Evolutionary conservation across 2,329 filamentous ascomycete genomes (phyloP).

Genomic region (Cladosporium sphaerospermum): DNA sequence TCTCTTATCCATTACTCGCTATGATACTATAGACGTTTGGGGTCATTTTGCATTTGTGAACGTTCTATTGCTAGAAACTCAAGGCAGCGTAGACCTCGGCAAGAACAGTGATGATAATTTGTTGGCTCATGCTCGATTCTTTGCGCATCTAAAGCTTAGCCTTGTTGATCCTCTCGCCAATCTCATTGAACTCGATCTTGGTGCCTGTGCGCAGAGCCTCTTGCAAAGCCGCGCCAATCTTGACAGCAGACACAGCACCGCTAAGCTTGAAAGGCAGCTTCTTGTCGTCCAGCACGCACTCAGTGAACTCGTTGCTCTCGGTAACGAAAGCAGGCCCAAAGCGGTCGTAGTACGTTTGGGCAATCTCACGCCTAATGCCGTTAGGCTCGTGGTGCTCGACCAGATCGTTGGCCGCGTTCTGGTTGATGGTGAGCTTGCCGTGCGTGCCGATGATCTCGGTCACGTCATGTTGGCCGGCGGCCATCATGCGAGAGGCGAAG

Average conservation of each 20-base stretch:
- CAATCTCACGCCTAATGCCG: conserved; percentile 34
- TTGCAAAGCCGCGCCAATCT: conserved; percentile 46
- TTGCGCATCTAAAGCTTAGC: background rate
- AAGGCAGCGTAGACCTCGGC: too few relatives aligned
- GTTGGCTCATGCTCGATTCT: background rate
- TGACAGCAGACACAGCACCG: conserved; percentile 31
- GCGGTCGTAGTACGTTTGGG: conserved; percentile 34
- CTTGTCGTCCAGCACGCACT: conserved; percentile 31
- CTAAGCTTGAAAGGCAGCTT: conserved; percentile 32
- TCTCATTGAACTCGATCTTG: conserved; percentile 44
- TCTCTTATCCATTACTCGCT: too few relatives aligned
- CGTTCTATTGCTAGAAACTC: too few relatives aligned
- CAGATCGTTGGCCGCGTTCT: conserved; percentile 26
- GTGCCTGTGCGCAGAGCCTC: conserved; percentile 49
- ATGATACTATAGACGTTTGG: too few relatives aligned
- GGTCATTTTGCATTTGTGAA: too few relatives aligned
- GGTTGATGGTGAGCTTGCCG: conserved; percentile 34
- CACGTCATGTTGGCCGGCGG: conserved; percentile 38
- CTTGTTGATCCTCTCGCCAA: conserved; percentile 15
- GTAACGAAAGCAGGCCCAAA: conserved; percentile 37
- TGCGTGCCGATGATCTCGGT: conserved; percentile 40
- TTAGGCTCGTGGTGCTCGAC: conserved; percentile 29
- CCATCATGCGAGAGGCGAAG: conserved; percentile 39
- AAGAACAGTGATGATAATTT: too few relatives aligned
- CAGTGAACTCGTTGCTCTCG: conserved; percentile 37